Base-by-base conservation (phyloP, 441 rosid genomes). In the Aquilaria agallochum region DNA sequence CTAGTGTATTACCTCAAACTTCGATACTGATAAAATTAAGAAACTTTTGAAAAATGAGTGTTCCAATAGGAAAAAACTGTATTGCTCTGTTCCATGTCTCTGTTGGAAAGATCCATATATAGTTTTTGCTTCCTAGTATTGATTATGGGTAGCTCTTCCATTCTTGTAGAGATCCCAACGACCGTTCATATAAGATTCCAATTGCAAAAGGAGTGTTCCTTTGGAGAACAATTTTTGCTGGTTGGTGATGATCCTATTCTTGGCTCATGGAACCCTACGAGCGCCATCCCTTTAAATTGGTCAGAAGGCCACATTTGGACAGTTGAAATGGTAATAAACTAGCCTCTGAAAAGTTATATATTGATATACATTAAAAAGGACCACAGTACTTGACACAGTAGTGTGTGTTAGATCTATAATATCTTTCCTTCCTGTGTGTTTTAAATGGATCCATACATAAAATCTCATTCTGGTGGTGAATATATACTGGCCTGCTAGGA, bases 261-360 rank as follows among this genome's bases (percentile, higher is more conserved):
- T 58, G 87, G 84, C 14, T 58, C 66, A n/a, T 77, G 87, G 87
- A 60, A 79, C 70, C 73, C 80, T 4, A 52, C 56, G 5, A 58
- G 63, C 45, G 84, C 82, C 15, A 11, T 73, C 6, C 72, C 87
- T 1, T 54, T 79, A 68, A 68, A 52, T 53, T 77, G 87, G 87
- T 79, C 87, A 54, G 77, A 67, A 44, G 83, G 75, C 1, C 71
- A 79, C 66, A 15, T 72, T 34, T 82, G 87, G 87, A 67, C 50
- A 44, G 72, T 72, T 46, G 80, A 82, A 33, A 50, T 77, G 79
- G 87, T 82, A 71, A 69, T 57, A 14, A 45, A 9, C 5, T 9
- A 36, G 20, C 13, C 47, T 56, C 9, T 14, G n/a, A 32, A 10
- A 9, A 3, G 42, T 55, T 55, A 5, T 3, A 51, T 20, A 20